Base-by-base conservation (phyloP, 768 basidiomycete genomes). In the Termitomyces sp. region DNA sequence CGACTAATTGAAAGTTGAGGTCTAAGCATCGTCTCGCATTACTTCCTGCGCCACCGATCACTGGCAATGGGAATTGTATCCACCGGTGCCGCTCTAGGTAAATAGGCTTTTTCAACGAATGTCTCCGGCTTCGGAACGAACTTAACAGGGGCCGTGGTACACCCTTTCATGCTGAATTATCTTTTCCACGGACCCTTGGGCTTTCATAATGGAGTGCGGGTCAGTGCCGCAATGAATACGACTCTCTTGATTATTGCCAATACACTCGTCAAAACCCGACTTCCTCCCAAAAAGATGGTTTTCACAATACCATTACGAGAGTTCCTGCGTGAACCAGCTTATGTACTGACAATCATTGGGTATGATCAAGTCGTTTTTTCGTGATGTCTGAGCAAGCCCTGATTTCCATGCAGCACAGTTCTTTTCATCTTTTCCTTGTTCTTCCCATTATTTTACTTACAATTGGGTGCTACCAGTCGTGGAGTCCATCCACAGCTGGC, bases 31-130 rank as follows among this genome's bases (percentile, higher is more conserved):
- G 13, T 59, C 14, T 77, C 78, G 20, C 32, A 48, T 18, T 78
- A 81, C 63, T 86, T 65, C 35, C 38, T 84, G 68, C 68, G 75
- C 30, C 69, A 66, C 26, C 73, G 74, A 26, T 74, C 78, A 8
- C 64, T 84, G 43, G 83, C 80, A 0, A 80, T 83, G 58, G 80
- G 84, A 16, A 69, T 86, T 46, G 80, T 71, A 13, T 42, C 40
- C 43, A 42, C 26, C 2, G 53, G 50, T 10, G 50, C 35, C 4
- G 50, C 50, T 36, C 14, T 36, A 32, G 35, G 50, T 38, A 26
- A 47, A 26, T 30, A 6, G 7, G 18, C 26, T n/a, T n/a, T 42
- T 7, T 32, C 2, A 12, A 3, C 28, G 46, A 47, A 28, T 7
- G 9, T 9, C 46, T 14, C 16, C 16, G 26, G 18, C 6, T 28